A percentile compares a stretch with the other conserved stretches of the same genome.
Evolutionary conservation across 2,329 filamentous ascomycete genomes (phyloP).

Genomic region (Penicillium sp.): DNA sequence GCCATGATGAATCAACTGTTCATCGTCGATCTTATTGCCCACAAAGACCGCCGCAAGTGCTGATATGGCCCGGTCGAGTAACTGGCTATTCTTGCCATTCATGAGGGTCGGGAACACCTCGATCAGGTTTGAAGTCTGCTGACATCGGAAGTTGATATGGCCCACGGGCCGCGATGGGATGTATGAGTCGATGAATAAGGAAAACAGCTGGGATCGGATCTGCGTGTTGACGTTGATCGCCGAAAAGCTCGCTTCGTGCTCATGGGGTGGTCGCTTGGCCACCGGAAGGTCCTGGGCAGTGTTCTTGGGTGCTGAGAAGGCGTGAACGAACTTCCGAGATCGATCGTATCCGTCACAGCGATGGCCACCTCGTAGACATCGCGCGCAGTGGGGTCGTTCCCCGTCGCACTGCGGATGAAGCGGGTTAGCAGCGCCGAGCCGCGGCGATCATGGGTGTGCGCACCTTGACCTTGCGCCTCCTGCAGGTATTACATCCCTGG

Average conservation of each 20-base stretch:
- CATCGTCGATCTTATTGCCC: slow-evolving; percentile 13
- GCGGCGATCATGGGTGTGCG: neutral
- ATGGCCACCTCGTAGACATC: slow-evolving; percentile 14
- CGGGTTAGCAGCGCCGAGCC: neutral
- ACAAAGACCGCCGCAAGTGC: slow-evolving; percentile 19
- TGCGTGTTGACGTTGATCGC: slow-evolving; percentile 16
- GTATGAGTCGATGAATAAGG: slow-evolving; percentile 17
- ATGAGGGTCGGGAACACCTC: slow-evolving; percentile 10
- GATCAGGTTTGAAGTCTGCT: slow-evolving; percentile 6
- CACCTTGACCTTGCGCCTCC: slow-evolving; percentile 16
- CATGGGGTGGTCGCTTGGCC: neutral
- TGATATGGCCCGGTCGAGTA: slow-evolving; percentile 14
- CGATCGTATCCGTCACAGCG: slow-evolving; percentile 13
- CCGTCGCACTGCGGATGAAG: slow-evolving; percentile 9
- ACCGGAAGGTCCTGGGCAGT: neutral
- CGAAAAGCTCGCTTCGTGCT: neutral
- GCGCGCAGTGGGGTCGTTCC: slow-evolving; percentile 13
- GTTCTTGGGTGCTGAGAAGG: slow-evolving; percentile 1
- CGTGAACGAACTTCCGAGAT: slow-evolving; percentile 12
- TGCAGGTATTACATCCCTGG: slow-evolving; percentile 14
- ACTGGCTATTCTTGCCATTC: slow-evolving; percentile 12
- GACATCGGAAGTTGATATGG: slow-evolving; percentile 10
- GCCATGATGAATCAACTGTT: slow-evolving; percentile 10
- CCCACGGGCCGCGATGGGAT: slow-evolving; percentile 8
- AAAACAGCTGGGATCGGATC: slow-evolving; percentile 16